phyloP scores from a whole-genome alignment of 768 basidiomycete species.

The Crepidotus variabilis region DNA sequence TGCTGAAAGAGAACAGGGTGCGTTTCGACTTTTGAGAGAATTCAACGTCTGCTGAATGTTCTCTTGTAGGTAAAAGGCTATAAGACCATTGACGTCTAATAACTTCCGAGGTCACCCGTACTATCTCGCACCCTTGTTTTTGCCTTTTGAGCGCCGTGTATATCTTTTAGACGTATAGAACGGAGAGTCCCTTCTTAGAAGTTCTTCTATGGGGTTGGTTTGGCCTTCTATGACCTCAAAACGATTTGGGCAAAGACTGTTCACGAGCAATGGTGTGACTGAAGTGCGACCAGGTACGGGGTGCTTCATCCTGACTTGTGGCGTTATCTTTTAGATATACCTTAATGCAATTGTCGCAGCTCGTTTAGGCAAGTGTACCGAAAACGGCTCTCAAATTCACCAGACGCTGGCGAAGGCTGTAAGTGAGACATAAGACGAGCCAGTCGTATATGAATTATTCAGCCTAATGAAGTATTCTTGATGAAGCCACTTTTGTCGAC shows the following conservation, averaged over 20 bases:
- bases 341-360: too few relatives aligned
- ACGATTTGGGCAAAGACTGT: not conserved
- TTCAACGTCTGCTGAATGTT: not conserved
- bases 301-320: too few relatives aligned
- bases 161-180: not conserved
- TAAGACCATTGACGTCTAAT: slow-evolving; percentile 62
- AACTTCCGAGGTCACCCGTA: not conserved
- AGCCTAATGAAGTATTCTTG: too few relatives aligned
- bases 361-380: too few relatives aligned
- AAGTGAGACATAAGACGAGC: too few relatives aligned
- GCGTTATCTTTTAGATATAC: too few relatives aligned
- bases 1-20: slow-evolving; percentile 81
- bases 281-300: too few relatives aligned
- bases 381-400: too few relatives aligned
- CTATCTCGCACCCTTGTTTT: not conserved
- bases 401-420: too few relatives aligned
- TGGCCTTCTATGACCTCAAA: not conserved
- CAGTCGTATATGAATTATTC: too few relatives aligned
- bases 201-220: not conserved
- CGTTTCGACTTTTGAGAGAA: slow-evolving; percentile 23
- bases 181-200: not conserved
- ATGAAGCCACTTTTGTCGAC: too few relatives aligned
- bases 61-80: slow-evolving; percentile 72
- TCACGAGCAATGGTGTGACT: too few relatives aligned
- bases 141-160: not conserved